Conservation (phyloP, 768 basidiomycete species). For the Daedaleopsis nitida region DNA sequence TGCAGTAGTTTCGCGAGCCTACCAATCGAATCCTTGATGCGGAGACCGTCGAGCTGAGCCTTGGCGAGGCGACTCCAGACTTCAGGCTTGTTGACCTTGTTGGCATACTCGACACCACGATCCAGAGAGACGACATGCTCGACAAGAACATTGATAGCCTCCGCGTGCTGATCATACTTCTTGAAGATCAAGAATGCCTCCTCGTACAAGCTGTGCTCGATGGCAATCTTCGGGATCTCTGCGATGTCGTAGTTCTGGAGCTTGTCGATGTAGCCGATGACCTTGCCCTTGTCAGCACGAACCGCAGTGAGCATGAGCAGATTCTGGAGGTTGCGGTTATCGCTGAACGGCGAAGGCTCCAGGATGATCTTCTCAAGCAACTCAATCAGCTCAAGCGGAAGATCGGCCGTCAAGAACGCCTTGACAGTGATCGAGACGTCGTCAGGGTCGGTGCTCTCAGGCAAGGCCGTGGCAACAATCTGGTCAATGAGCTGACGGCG, state of each 20-base stretch:
- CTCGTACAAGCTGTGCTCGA: conserved; percentile 92
- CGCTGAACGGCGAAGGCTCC: conserved; percentile 95
- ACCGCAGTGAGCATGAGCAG: conserved; percentile 93
- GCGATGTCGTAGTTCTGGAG: conserved; percentile 91
- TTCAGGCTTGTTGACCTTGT: conserved; percentile 93
- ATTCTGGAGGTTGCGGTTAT: conserved; percentile 97
- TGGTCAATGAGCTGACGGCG: conserved; percentile 92
- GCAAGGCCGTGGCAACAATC: conserved; percentile 93
- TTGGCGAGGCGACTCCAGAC: conserved; percentile 99
- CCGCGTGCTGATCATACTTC: conserved; percentile 93
- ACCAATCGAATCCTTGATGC: conserved; percentile 98
- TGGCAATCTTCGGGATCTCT: conserved; percentile 96
- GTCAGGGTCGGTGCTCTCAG: conserved; percentile 96
- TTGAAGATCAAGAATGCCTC: conserved; percentile 97
- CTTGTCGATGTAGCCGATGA: conserved; percentile 97
- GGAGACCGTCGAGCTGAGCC: conserved; percentile 96
- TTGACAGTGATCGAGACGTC: conserved; percentile 99
- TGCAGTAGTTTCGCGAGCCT: conserved; percentile 23
- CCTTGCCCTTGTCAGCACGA: conserved; percentile 97
- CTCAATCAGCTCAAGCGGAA: conserved; percentile 96
- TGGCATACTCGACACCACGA: conserved; percentile 93
- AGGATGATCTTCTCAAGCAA: conserved; percentile 98
- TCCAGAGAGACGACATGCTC: conserved; percentile 98
- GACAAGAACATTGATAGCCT: conserved; percentile 96
- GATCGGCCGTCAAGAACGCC: conserved; percentile 95